phyloP scores from a whole-genome alignment of 208 protist species.

The Trichomonas gallinae region DNA sequence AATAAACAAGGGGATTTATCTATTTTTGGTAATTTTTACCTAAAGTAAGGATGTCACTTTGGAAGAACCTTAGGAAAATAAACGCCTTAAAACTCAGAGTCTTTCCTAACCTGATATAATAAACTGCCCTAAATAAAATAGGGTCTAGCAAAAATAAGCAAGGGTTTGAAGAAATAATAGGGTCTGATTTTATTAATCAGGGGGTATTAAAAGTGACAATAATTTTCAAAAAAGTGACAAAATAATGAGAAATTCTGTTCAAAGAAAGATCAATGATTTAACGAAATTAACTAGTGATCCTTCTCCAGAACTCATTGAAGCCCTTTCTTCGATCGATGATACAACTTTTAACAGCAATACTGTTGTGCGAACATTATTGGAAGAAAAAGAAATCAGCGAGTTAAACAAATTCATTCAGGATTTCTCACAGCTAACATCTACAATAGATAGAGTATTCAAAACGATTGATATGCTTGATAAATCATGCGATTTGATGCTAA shows the following conservation, averaged over 20 bases:
- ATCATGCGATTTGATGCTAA: not conserved
- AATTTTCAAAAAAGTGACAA: no score
- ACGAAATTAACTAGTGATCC: not conserved
- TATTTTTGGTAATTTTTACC: no score
- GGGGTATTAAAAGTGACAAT: no score
- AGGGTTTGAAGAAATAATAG: no score
- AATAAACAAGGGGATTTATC: no score
- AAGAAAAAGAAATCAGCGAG: not conserved
- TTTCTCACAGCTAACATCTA: not conserved
- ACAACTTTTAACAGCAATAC: not conserved
- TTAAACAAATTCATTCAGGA: not conserved
- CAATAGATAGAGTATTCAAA: not conserved
- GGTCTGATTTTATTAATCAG: no score
- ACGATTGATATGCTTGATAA: not conserved
- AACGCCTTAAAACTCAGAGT: no score
- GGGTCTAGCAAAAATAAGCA: no score
- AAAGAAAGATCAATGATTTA: not conserved
- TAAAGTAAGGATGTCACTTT: no score
- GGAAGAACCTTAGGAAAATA: no score
- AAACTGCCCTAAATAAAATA: no score
- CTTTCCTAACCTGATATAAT: no score
- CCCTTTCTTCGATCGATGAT: not conserved
- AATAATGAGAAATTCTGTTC: not conserved
- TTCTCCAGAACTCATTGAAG: not conserved
- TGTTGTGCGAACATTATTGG: not conserved